Base-by-base conservation (phyloP, 2,329 filamentous ascomycete genomes). In the Fusarium torulosum region DNA sequence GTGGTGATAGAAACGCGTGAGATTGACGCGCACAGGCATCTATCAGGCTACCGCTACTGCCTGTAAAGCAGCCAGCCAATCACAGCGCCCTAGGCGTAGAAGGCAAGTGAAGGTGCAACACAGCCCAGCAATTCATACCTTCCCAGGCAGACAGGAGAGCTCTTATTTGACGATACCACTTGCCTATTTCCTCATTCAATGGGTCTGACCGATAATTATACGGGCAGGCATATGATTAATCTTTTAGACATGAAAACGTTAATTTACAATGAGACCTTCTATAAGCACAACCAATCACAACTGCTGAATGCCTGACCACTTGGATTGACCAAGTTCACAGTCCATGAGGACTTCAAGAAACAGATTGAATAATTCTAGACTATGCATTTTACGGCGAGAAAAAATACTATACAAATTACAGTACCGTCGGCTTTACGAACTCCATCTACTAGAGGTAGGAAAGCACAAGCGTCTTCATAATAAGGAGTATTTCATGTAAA, bases 1-100 rank as follows among this genome's bases (percentile, higher is more conserved):
- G 14, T 31, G 29, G 29, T 63, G 44, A 43, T 25, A 41, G n/a
- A 46, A 59, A 67, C 71, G 59, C 67, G 67, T 67, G 64, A 70
- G 65, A 52, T 67, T 56, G 67, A 67, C 53, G 59, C 64, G 66
- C 52, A 35, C 52, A 64, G 45, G 53, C 53, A 68, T 47, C 27
- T 33, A 38, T 45, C 45, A 38, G 35, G 47, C 52, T 54, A 38
- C 37, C 41, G 31, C 37, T 55, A n/a, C 45, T 69, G 61, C 52
- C 56, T 63, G 60, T 31, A n/a, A 15, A 33, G 14, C 20, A 17
- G 9, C 4, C 50, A 29, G 43, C 66, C 66, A 68, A 68, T 68
- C 66, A 68, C 13, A 66, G 13, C 40, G 47, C 52, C 38, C 9
- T 17, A 15, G 17, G 10, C 14, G 4, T 4, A 38, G 29, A 61